Evolutionary conservation across 1,284 basidiomycete genomes (phyloP).

Genomic region (Pisolithus thermaeus): DNA sequence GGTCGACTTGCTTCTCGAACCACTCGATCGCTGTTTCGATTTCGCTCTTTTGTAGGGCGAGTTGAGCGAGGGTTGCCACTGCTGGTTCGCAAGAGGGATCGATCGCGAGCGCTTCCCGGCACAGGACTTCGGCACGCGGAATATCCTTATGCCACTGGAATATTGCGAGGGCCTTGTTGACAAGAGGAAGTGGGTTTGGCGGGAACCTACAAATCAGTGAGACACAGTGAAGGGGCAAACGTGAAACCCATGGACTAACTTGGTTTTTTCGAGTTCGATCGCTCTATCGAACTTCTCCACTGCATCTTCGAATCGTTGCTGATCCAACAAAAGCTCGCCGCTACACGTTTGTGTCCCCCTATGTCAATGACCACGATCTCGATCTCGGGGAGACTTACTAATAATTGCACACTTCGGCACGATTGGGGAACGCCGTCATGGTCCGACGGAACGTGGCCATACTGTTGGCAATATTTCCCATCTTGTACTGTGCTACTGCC

Average conservation of each 20-base stretch:
- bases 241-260: constrained; percentile 39
- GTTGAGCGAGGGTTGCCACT: constrained; percentile 91
- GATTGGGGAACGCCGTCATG: constrained; percentile 74
- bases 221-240: not conserved
- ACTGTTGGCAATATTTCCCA: constrained; percentile 68
- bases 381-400: constrained; percentile 52
- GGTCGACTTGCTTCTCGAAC: constrained; percentile 81
- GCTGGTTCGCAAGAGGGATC: constrained; percentile 97
- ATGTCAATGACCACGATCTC: not conserved
- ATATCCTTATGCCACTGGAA: constrained; percentile 97
- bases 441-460: constrained; percentile 89
- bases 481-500: constrained; percentile 96
- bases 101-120: constrained; percentile 80
- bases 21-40: constrained; percentile 83
- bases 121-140: constrained; percentile 76
- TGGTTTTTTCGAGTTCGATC: constrained; percentile 80
- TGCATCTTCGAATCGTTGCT: constrained; percentile 85
- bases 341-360: constrained; percentile 37
- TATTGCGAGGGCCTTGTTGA: constrained; percentile 95
- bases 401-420: constrained; percentile 87
- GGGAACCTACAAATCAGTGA: constrained; percentile 36
- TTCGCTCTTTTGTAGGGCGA: constrained; percentile 88
- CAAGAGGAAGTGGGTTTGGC: constrained; percentile 87
- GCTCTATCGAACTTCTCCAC: constrained; percentile 95
- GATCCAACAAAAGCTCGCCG: constrained; percentile 93